Conservation (phyloP, 177 flowering plant genomes). For the Vitis hybrid region DNA sequence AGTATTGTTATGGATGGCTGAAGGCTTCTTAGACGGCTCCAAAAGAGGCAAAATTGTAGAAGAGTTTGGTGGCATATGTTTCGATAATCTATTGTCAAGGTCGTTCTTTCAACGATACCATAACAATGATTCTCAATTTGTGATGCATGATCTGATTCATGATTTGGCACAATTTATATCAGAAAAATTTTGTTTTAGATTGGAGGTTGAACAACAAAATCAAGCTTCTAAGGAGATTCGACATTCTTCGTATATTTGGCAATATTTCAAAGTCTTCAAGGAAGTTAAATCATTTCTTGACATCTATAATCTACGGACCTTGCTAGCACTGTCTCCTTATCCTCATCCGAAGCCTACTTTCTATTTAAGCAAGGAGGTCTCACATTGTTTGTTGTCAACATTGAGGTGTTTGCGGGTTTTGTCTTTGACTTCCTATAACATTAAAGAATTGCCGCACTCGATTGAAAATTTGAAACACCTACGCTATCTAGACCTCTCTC, state of each 20-base stretch:
- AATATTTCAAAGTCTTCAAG: not conserved
- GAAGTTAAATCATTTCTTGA: conserved; percentile 10
- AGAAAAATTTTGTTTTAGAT: conserved; percentile 15
- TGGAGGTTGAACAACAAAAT: not conserved
- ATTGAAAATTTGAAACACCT: conserved; percentile 31
- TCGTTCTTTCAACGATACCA: conserved; percentile 28
- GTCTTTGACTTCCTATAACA: not conserved
- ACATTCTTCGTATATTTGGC: conserved; percentile 18
- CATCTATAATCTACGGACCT: conserved; percentile 20
- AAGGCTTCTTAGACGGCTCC: conserved; percentile 21
- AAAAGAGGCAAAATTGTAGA: conserved; percentile 13
- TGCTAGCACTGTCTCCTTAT: conserved; percentile 6
- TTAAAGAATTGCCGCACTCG: conserved; percentile 16
- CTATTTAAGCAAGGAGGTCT: not conserved
- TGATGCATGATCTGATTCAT: conserved; percentile 45
- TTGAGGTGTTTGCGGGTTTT: conserved; percentile 20
- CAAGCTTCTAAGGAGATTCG: conserved; percentile 8
- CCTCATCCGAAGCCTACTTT: rapidly evolving
- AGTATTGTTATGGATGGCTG: conserved; percentile 39
- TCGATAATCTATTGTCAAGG: conserved; percentile 21
- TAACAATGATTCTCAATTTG: not conserved
- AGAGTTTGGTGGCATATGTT: conserved; percentile 28
- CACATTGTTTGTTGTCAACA: conserved; percentile 5
- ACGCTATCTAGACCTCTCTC: conserved; percentile 33
- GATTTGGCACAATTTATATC: conserved; percentile 32